Evolutionary conservation across 2,329 filamentous ascomycete genomes (phyloP).

Genomic region (Aspergillus jensenii): DNA sequence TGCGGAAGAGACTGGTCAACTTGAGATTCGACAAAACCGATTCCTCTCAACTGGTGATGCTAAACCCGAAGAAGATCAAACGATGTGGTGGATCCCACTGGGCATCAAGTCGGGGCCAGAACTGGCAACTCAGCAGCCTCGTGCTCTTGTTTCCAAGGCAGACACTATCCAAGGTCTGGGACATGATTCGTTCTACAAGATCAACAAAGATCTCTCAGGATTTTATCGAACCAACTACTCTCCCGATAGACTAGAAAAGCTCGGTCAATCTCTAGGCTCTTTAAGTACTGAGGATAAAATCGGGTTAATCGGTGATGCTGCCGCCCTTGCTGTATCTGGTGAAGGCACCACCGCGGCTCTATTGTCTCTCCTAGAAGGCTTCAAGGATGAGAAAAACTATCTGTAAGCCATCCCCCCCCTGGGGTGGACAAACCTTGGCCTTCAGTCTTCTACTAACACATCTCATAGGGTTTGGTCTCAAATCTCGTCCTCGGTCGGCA

Average conservation of each 20-base stretch:
- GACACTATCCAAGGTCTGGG: constrained; percentile 67
- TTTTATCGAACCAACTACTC: constrained; percentile 95
- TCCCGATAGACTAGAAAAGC: constrained; percentile 74
- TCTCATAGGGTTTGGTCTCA: constrained; percentile 72
- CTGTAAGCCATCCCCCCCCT: constrained; percentile 49
- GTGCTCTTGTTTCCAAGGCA: constrained; percentile 73
- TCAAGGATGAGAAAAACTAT: constrained; percentile 77
- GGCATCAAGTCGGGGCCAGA: constrained; percentile 75
- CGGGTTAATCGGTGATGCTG: constrained; percentile 83
- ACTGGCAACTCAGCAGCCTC: constrained; percentile 60
- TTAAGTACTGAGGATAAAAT: constrained; percentile 89
- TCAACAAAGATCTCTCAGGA: constrained; percentile 85
- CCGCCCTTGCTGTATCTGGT: constrained; percentile 84
- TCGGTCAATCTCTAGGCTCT: constrained; percentile 73
- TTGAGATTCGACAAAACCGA: constrained; percentile 78
- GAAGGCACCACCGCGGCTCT: constrained; percentile 79
- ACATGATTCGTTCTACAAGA: constrained; percentile 83
- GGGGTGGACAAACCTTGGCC: not conserved
- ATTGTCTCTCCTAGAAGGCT: constrained; percentile 80
- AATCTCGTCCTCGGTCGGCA: constrained; percentile 72
- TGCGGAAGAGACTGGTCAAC: constrained; percentile 77
- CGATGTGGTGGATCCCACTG: constrained; percentile 93
- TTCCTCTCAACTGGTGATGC: constrained; percentile 92
- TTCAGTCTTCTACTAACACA: constrained; percentile 18
- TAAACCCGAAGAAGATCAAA: constrained; percentile 85